Conservation (phyloP, 1,284 basidiomycete species). For the Xerocomus minutiporus region DNA sequence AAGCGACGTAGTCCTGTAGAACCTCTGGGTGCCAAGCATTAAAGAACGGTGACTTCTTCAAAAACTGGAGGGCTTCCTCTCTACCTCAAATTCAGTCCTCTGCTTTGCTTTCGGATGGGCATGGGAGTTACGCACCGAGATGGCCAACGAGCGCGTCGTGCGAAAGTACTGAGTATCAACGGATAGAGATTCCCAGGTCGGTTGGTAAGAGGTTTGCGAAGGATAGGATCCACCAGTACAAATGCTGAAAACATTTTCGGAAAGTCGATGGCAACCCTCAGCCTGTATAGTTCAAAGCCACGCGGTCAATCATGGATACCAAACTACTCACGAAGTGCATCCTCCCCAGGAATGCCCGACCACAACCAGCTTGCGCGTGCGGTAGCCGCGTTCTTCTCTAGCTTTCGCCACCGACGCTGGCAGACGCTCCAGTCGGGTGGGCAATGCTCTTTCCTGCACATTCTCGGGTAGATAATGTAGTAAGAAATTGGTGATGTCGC, state of each 20-base stretch:
- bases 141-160: conserved; percentile 61
- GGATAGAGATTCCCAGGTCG: conserved; percentile 9
- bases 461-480: conserved; percentile 53
- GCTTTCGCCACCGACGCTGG: conserved; percentile 37
- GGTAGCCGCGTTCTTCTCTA: conserved; percentile 44
- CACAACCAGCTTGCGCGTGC: conserved; percentile 49
- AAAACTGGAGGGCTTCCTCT: conserved; percentile 53
- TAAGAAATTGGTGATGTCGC: conserved; percentile 73
- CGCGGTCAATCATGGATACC: not conserved
- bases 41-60: conserved; percentile 67
- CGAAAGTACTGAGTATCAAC: conserved; percentile 48
- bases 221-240: conserved; percentile 78
- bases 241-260: conserved; percentile 72
- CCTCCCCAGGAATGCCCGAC: conserved; percentile 85
- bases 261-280: conserved; percentile 55
- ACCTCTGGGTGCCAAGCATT: conserved; percentile 66
- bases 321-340: conserved; percentile 53
- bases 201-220: conserved; percentile 35
- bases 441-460: conserved; percentile 35
- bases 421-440: conserved; percentile 48
- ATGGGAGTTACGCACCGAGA: conserved; percentile 42
- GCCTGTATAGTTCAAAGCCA: conserved; percentile 31
- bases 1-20: conserved; percentile 63
- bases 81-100: conserved; percentile 32
- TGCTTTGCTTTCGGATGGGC: not conserved